These are phyloP conservation scores for Mycena kentingensis DNA, from an alignment of 768 basidiomycete genomes.

Conservation along the genomic window DNA sequence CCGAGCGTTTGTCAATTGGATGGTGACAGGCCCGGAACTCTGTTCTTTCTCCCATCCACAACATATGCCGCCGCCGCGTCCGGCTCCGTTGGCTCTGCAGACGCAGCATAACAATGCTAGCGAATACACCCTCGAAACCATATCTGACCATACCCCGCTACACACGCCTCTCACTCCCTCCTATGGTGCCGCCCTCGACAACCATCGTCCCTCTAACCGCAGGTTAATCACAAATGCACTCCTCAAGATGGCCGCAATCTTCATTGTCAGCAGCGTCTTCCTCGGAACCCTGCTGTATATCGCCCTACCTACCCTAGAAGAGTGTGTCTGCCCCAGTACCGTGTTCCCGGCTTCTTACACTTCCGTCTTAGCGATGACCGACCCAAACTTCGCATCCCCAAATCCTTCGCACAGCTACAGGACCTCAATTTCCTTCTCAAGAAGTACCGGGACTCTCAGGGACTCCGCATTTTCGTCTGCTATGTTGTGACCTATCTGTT, in stretches of 20 bases:
- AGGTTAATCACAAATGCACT: conserved; percentile 77
- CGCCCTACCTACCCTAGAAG: conserved; percentile 75
- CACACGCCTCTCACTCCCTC: conserved; percentile 44
- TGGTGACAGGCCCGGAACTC: too few relatives aligned
- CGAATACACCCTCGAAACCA: conserved; percentile 66
- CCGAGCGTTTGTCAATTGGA: too few relatives aligned
- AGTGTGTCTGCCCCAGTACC: conserved; percentile 48
- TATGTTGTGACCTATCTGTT: conserved; percentile 91
- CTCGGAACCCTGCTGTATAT: conserved; percentile 81
- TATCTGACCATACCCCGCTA: conserved; percentile 49
- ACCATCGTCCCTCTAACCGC: conserved; percentile 45
- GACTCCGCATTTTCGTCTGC: conserved; percentile 80
- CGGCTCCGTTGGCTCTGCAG: conserved; percentile 18
- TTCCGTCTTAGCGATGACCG: conserved; percentile 63
- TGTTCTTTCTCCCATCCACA: background rate
- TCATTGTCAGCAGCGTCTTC: conserved; percentile 64
- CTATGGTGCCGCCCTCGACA: conserved; percentile 56
- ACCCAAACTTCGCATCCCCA: conserved; percentile 77
- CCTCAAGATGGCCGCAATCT: conserved; percentile 81
- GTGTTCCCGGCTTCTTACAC: conserved; percentile 11
- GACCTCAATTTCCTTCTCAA: conserved; percentile 82
- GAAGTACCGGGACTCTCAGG: conserved; percentile 91
- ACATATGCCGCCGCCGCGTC: conserved; percentile 7
- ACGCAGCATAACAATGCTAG: conserved; percentile 44
- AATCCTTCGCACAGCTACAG: conserved; percentile 85